These are phyloP conservation scores for Trypanosoma boissoni DNA, from an alignment of 208 protist species.

Conservation along the genomic window DNA sequence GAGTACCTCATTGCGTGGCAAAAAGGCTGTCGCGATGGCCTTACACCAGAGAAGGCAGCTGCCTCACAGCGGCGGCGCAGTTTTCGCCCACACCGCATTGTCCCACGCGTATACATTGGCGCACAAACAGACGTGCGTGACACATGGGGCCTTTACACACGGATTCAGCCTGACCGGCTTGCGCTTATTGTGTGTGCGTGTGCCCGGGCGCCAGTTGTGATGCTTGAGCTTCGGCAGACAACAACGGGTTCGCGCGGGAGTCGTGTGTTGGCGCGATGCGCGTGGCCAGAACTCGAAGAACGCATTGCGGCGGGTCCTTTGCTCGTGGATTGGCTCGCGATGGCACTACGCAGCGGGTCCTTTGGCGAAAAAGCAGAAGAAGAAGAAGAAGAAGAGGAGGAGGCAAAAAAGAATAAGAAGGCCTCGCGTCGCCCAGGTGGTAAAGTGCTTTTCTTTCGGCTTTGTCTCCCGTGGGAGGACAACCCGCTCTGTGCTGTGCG, in stretches of 20 bases:
- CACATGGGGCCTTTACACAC: slow-evolving; percentile 15
- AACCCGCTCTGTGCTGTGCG: slow-evolving; percentile 12
- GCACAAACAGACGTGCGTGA: slow-evolving; percentile 39
- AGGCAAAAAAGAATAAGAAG: neutral
- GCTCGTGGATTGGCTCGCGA: neutral
- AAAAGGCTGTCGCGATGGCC: neutral
- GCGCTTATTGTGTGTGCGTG: slow-evolving; percentile 37
- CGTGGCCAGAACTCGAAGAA: slow-evolving; percentile 20
- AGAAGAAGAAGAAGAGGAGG: neutral
- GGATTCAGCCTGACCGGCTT: slow-evolving; percentile 32
- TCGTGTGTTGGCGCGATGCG: slow-evolving; percentile 15
- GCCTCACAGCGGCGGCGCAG: slow-evolving; percentile 7
- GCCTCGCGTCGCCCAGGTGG: neutral
- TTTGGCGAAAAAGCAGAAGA: neutral
- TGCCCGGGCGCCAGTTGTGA: neutral
- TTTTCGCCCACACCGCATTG: slow-evolving; percentile 54
- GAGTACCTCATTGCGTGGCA: slow-evolving; percentile 13
- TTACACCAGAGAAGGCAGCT: neutral
- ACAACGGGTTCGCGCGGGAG: neutral
- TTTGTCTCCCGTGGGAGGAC: slow-evolving; percentile 24
- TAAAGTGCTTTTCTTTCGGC: slow-evolving; percentile 3
- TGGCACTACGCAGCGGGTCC: neutral
- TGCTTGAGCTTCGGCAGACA: slow-evolving; percentile 25
- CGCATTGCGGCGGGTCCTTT: no score
- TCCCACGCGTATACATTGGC: slow-evolving; percentile 60